Evolutionary conservation across 768 basidiomycete genomes (phyloP), one percentile per base, ranked within the genome.

Genomic region (Mycena rebaudengoi): DNA sequence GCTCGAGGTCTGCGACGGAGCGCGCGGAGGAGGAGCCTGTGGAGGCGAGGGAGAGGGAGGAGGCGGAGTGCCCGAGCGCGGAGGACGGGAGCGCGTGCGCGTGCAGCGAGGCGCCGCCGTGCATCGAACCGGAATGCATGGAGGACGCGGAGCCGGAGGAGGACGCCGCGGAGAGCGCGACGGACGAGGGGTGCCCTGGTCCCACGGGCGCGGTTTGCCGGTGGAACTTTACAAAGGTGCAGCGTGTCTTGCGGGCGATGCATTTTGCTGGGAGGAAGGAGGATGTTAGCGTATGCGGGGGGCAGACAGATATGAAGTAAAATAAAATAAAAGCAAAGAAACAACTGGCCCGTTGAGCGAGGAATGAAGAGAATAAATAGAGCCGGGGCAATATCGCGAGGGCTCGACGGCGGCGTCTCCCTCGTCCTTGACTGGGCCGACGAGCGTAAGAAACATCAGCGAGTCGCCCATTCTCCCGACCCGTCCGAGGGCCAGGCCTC

Each of bases 191-290:
- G 68, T 93, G 91, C 11, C 91, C 91, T 11, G 91, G 91, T 4
- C 91, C 91, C 2, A 85, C 82, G 28, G 91, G 91, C 0, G 91
- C 91, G 0, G 92, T 93, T 71, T 92, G 92, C 14, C 91, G 87
- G 71, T 92, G 91, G 70, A 91, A 92, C 71, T 94, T 92, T 74
- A 92, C 88, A 67, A 87, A 94, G 0, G 91, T 94, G 76, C 92
- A 94, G 5, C 89, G 83, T 56, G 78, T 83, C 74, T 91, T 92
- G 58, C 90, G 86, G 53, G 89, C 82, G 1, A 86, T 69, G 69
- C 92, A 94, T 84, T 92, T 93, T 16, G 88, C 91, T 92, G 71
- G n/a, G 32, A 48, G 50, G 16, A 66, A 62, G 28, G 41, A 58
- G 41, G 43, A 41, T 18, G 5, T 12, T 11, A 20, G 32, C n/a